A percentile compares a stretch with the other conserved stretches of the same genome.
phyloP scores from a whole-genome alignment of 2,329 filamentous ascomycete genomes.

The Colletotrichum cordylinicola region DNA sequence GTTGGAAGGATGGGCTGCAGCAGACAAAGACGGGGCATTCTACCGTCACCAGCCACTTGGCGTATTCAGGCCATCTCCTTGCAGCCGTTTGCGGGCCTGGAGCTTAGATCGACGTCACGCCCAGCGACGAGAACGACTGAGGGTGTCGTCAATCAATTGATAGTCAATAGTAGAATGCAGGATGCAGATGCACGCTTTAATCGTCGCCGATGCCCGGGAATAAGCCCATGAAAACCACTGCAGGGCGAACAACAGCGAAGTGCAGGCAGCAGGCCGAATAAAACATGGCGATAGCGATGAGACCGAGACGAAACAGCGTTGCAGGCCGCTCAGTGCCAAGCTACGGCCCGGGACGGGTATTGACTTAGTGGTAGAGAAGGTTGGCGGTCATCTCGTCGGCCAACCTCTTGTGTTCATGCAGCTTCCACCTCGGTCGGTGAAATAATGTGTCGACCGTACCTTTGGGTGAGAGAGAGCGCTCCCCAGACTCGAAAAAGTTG shows the following conservation, averaged over 20 bases:
- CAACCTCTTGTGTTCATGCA: not conserved
- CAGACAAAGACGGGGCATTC: not conserved
- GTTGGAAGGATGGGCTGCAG: not conserved
- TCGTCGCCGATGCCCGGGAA: not conserved
- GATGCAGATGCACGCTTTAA: not conserved
- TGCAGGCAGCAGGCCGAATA: not conserved
- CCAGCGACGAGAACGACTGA: not conserved
- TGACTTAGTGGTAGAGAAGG: not conserved
- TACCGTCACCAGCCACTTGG: not conserved
- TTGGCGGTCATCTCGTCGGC: not conserved
- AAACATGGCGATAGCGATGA: not conserved
- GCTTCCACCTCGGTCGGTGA: not conserved
- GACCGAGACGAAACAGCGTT: constrained; percentile 10
- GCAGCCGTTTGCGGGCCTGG: constrained; percentile 3
- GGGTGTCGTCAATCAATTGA: not conserved
- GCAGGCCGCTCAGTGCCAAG: not conserved
- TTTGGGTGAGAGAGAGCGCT: not conserved
- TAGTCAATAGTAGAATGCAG: not conserved
- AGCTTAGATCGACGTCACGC: not conserved
- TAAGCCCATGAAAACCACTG: not conserved
- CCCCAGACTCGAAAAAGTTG: not conserved
- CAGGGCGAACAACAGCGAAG: not conserved
- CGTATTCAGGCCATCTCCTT: not conserved
- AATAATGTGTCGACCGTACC: not conserved
- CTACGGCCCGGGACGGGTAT: not conserved